phyloP scores from a whole-genome alignment of 805 yeast species.

The Lachancea lanzarotensis region DNA sequence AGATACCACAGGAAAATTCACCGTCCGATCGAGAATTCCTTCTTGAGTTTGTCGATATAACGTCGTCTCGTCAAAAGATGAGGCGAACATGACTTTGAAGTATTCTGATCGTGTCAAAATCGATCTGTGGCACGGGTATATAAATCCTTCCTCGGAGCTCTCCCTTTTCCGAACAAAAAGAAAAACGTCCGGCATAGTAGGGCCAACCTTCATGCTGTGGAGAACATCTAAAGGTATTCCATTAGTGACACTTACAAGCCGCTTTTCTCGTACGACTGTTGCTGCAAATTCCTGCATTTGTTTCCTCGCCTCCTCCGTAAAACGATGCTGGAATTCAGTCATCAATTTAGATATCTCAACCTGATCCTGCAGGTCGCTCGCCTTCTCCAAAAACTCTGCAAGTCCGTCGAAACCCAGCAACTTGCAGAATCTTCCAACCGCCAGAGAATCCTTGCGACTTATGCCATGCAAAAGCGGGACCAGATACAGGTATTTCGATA shows the following conservation, averaged over 20 bases:
- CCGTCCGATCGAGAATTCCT: constrained; percentile 1
- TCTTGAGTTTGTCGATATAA: constrained; percentile 2
- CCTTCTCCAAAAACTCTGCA: constrained; percentile 30
- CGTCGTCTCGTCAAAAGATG: constrained; percentile 38
- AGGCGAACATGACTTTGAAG: constrained; percentile 55
- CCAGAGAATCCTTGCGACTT: constrained; percentile 24
- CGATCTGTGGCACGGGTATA: constrained; percentile 60
- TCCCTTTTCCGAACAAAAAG: constrained; percentile 33
- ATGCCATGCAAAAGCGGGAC: constrained; percentile 37
- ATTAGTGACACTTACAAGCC: constrained; percentile 3
- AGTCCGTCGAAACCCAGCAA: constrained; percentile 35
- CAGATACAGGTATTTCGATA: constrained; percentile 34
- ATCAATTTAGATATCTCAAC: constrained; percentile 30
- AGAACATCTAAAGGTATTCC: neutral
- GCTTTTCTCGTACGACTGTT: constrained; percentile 13
- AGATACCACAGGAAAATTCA: constrained; percentile 23
- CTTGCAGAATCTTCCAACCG: constrained; percentile 31
- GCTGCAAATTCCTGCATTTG: constrained; percentile 22
- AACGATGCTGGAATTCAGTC: constrained; percentile 29
- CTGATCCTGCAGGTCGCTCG: constrained; percentile 26
- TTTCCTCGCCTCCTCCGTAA: constrained; percentile 26
- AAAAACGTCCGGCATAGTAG: constrained; percentile 41
- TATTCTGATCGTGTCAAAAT: constrained; percentile 57
- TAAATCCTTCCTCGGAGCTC: constrained; percentile 17
- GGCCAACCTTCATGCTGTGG: neutral